These are phyloP conservation scores for Pestalotiopsis sp. DNA, from an alignment of 2,329 filamentous ascomycete genomes.

Conservation along the genomic window DNA sequence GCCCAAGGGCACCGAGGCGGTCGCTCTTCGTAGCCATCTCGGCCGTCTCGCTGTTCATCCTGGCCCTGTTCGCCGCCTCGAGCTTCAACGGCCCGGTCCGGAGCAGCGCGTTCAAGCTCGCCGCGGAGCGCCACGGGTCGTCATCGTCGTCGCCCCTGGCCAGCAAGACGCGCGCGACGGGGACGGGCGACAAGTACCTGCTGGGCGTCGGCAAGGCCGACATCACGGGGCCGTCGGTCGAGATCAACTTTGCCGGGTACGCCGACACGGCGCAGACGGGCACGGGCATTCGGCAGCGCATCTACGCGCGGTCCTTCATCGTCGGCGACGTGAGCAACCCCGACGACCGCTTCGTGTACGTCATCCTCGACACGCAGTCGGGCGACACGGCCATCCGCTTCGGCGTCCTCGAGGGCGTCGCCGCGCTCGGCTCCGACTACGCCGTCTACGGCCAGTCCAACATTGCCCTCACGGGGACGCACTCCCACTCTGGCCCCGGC, in stretches of 20 bases:
- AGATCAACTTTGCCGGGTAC: constrained; percentile 90
- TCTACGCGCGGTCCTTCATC: constrained; percentile 88
- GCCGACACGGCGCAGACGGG: constrained; percentile 80
- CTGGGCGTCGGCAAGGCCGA: constrained; percentile 57
- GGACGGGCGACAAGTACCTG: constrained; percentile 46
- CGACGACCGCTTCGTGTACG: constrained; percentile 76
- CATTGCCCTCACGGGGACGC: constrained; percentile 86
- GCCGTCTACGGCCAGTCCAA: constrained; percentile 76
- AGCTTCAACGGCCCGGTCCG: constrained; percentile 14
- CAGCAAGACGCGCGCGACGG: constrained; percentile 22
- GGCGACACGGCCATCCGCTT: constrained; percentile 87
- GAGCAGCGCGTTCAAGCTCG: constrained; percentile 21
- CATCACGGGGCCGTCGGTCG: constrained; percentile 74
- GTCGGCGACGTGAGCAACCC: constrained; percentile 68
- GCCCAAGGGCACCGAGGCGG: constrained; percentile 24
- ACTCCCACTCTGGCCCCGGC: constrained; percentile 86
- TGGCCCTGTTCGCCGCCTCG: constrained; percentile 34
- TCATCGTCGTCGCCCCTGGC: constrained; percentile 12
- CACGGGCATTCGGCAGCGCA: constrained; percentile 78
- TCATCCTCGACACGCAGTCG: constrained; percentile 83
- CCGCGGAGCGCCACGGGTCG: constrained; percentile 15
- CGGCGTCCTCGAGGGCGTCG: constrained; percentile 76
- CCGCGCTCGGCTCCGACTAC: constrained; percentile 70
- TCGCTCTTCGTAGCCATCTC: constrained; percentile 29
- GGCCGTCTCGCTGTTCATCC: constrained; percentile 35